Evolutionary conservation across 495 filamentous ascomycete genomes (phyloP).

Genomic region (Xylaria sp.): DNA sequence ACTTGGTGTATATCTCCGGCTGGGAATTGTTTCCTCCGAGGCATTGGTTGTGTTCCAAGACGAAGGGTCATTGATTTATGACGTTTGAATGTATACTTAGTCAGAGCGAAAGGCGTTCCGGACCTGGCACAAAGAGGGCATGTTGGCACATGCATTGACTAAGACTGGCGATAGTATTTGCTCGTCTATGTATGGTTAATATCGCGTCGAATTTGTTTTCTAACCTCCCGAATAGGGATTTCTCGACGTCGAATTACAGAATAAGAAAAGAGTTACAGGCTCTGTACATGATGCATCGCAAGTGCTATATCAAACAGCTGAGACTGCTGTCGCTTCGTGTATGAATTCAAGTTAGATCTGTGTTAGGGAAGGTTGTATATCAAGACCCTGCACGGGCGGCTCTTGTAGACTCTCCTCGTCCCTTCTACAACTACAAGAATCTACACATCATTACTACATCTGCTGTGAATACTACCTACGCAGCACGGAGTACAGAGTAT

Average conservation of each 20-base stretch:
- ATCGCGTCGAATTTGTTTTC: slow-evolving; percentile 3
- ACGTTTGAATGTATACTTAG: slow-evolving; percentile 26
- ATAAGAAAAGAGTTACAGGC: not conserved
- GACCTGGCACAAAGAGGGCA: slow-evolving; percentile 28
- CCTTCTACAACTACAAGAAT: too few relatives aligned
- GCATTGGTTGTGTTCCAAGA: not conserved
- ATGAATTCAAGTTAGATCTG: not conserved
- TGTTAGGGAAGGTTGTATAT: too few relatives aligned
- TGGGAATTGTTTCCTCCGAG: not conserved
- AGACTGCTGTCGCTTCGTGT: not conserved
- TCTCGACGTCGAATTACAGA: not conserved
- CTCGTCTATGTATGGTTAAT: slow-evolving; percentile 9
- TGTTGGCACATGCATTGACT: slow-evolving; percentile 3
- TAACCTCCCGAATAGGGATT: not conserved
- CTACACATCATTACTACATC: too few relatives aligned
- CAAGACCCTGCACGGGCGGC: too few relatives aligned
- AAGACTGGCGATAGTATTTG: slow-evolving; percentile 4
- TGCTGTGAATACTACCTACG: too few relatives aligned
- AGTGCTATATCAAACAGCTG: not conserved
- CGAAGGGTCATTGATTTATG: slow-evolving; percentile 7
- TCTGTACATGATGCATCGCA: not conserved
- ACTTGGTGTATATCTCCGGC: not conserved
- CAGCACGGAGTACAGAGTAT: too few relatives aligned
- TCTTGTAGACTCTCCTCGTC: too few relatives aligned
- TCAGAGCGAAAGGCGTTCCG: slow-evolving; percentile 32